Base-by-base conservation (phyloP, 306 rosid species). In the Begonia loranthoides region DNA sequence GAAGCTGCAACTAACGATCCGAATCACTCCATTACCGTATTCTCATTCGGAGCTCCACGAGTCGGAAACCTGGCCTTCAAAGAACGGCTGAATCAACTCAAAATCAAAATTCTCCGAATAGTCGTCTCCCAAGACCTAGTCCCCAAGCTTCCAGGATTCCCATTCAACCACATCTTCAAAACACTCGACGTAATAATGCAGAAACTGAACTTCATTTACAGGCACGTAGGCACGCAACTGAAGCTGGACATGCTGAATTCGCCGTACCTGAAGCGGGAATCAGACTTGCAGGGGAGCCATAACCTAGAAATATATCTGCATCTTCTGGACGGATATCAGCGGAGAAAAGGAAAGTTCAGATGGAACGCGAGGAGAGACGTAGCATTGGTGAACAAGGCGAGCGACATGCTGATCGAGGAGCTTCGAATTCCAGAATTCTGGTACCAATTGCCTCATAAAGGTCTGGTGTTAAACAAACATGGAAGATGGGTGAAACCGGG, bases 401-500 rank as follows among this genome's bases (percentile, higher is more conserved):
- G 85, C 41, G 79, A 75, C 52, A 79, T 79, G 76, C n/a, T 80
- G 15, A 75, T 68, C 55, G 80, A 73, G 49, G 83, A 77, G 56
- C 73, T 84, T 2, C 66, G 68, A 40, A 73, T 84, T 9, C 86
- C 94, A 11, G 73, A 57, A 11, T 77, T 62, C 56, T 84, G 88
- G 94, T 77, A 70, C 67, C 85, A 77, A 41, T 52, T 73, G 58
- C 75, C 77, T 9, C 71, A 84, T 50, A 80, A 78, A 45, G 89
- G 89, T 5, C 56, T 80, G 61, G 81, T 84, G 9, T 45, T 77
- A 41, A 80, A 80, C 45, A 66, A 19, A 56, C 63, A 75, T 47
- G 94, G 94, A 15, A 72, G 88, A 75, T 84, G 94, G 94, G 94
- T 84, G 17, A 83, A 70, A 50, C 83, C 82, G 28, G 74, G 46